A percentile compares a stretch with the other conserved stretches of the same genome.
These are phyloP conservation scores for Bipolaris gigantea DNA, from an alignment of 2,329 filamentous ascomycete genomes.

Conservation along the genomic window DNA sequence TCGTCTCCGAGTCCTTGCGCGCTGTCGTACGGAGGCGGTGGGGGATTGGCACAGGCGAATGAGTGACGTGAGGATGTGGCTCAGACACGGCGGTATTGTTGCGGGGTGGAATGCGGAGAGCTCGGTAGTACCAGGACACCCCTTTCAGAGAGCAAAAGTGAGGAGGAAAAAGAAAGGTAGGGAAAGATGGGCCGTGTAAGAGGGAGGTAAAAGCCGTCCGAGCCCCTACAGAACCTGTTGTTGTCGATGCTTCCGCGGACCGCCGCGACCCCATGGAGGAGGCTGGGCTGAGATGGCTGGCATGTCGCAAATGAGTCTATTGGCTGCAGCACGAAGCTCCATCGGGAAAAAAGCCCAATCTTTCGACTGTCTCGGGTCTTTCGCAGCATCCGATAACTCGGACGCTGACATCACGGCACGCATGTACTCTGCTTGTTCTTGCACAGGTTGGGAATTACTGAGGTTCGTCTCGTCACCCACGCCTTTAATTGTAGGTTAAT, in stretches of 20 bases:
- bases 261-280: slow-evolving; percentile 2
- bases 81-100: slow-evolving; percentile 12
- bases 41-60: slow-evolving; percentile 14
- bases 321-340: slow-evolving; percentile 9
- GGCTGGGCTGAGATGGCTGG: slow-evolving; percentile 7
- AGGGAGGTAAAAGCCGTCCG: slow-evolving; percentile 3
- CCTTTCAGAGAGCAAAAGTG: background rate
- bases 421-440: background rate
- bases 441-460: background rate
- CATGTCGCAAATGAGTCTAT: slow-evolving; percentile 7
- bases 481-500: background rate
- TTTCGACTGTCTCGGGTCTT: background rate
- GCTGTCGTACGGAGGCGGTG: slow-evolving; percentile 6
- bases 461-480: background rate
- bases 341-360: slow-evolving; percentile 1
- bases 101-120: slow-evolving; percentile 17
- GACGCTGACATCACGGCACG: slow-evolving; percentile 2
- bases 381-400: background rate
- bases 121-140: slow-evolving; percentile 13
- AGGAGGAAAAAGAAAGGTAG: background rate
- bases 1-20: background rate
- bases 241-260: slow-evolving; percentile 9
- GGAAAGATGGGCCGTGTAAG: background rate
- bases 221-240: slow-evolving; percentile 12
- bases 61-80: slow-evolving; percentile 21